Conservation (phyloP, 768 basidiomycete species). For the Vishniacozyma victoriae region DNA sequence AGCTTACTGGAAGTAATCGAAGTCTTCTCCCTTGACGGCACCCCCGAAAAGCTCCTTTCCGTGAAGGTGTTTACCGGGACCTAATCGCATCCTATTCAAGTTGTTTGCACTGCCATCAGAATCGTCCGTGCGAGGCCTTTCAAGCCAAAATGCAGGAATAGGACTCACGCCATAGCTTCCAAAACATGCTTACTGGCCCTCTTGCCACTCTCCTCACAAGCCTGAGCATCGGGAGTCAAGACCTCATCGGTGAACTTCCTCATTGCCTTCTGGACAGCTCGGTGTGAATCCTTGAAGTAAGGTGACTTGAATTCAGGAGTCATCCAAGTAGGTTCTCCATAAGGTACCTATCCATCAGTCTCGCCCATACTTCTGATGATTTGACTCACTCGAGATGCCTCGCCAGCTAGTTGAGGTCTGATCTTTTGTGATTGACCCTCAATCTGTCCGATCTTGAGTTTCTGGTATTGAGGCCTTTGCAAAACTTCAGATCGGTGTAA, state of each 20-base stretch:
- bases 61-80: conserved; percentile 80
- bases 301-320: conserved; percentile 64
- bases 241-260: conserved; percentile 65
- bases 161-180: conserved; percentile 71
- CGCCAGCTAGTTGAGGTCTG: conserved; percentile 54
- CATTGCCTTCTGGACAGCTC: conserved; percentile 50
- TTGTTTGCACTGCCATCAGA: conserved; percentile 57
- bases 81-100: conserved; percentile 83
- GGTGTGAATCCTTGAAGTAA: conserved; percentile 65
- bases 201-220: conserved; percentile 84
- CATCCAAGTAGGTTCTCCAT: conserved; percentile 83
- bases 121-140: conserved; percentile 16
- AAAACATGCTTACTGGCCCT: conserved; percentile 69
- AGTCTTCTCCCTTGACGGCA: conserved; percentile 73
- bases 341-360: conserved; percentile 59
- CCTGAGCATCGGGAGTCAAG: conserved; percentile 65
- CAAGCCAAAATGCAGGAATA: neutral
- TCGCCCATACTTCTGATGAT: neutral
- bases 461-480: conserved; percentile 58
- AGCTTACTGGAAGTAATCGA: conserved; percentile 84
- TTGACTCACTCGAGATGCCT: conserved; percentile 52
- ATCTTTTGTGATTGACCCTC: conserved; percentile 60
- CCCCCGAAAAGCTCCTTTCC: conserved; percentile 71
- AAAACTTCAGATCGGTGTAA: conserved; percentile 84
- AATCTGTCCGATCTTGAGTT: conserved; percentile 67